These are phyloP conservation scores for Penicillium italicum DNA, from an alignment of 2,329 filamentous ascomycete genomes.

Conservation along the genomic window DNA sequence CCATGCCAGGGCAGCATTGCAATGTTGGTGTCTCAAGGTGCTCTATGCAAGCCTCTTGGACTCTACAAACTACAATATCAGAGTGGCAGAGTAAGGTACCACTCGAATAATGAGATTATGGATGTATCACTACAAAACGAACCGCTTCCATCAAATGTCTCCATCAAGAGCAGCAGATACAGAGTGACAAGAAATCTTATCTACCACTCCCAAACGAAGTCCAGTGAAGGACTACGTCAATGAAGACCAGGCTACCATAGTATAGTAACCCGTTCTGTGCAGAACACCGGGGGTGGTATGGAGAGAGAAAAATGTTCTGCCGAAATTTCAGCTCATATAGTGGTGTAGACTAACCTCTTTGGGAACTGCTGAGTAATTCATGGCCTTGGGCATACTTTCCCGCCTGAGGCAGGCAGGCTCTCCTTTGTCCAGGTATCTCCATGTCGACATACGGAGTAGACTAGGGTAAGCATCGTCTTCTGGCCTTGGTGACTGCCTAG, in stretches of 20 bases:
- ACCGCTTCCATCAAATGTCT: constrained; percentile 69
- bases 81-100: constrained; percentile 5
- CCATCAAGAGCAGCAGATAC: constrained; percentile 85
- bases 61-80: constrained; percentile 7
- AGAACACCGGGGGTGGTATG: constrained; percentile 42
- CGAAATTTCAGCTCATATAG: constrained; percentile 5
- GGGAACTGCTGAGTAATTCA: constrained; percentile 7
- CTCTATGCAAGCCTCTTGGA: background rate
- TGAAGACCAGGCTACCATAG: constrained; percentile 32
- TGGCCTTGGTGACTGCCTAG: background rate
- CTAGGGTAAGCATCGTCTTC: background rate
- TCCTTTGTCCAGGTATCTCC: background rate
- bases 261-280: constrained; percentile 38
- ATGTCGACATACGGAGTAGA: background rate
- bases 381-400: background rate
- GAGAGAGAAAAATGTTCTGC: constrained; percentile 15
- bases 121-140: constrained; percentile 74
- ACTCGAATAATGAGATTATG: constrained; percentile 21
- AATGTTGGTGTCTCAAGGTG: background rate
- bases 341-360: constrained; percentile 19
- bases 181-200: constrained; percentile 60
- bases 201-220: constrained; percentile 57
- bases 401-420: background rate
- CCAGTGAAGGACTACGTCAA: constrained; percentile 37
- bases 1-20: background rate